Evolutionary conservation across 2,329 filamentous ascomycete species (phyloP), one percentile per base, ranked within the genome.

Genomic region (Tolypocladium cylindrosporum): DNA sequence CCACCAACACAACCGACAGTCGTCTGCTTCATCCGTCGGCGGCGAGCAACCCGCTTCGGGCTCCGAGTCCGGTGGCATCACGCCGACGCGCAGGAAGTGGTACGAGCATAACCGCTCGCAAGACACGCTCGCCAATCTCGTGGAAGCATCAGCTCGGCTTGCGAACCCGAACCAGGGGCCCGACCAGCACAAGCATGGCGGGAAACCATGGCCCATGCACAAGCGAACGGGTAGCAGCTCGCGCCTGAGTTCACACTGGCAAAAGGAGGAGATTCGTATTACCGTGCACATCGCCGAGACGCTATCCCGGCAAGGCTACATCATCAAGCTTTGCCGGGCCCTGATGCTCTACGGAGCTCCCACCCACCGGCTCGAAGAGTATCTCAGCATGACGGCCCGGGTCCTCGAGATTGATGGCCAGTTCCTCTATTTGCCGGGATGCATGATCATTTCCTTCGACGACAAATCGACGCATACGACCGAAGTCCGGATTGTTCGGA

Each of bases 371-470:
- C 76, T 96, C 11, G 92, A 96, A 71, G 88, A 96, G 68, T 96
- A 95, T 67, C 85, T 96, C 78, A 86, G 81, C 62, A 94, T 91
- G 87, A 90, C 89, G 6, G 87, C 91, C 5, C 82, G 89, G 24
- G 88, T 92, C 4, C 79, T 96, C 41, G 89, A 91, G 70, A 91
- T 96, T 37, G 88, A 95, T 61, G 88, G 88, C 9, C 90, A 95
- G 65, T 96, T 94, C 65, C 75, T 96, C 34, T 96, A 96, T 66
- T 81, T 96, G 42, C 91, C 91, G 0, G 90, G 90, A 6, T 94
- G 89, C 66, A 96, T 96, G 91, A 88, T 96, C 59, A 86, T 96
- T 64, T 93, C 90, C 0, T 96, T 96, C 66, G 91, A 89, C 67
- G 89, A 92, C 64, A 73, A 69, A 55, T 74, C 79, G 0, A 85